Conservation (phyloP, 2,329 filamentous ascomycete species). For the Phyllosticta ampelicida region DNA sequence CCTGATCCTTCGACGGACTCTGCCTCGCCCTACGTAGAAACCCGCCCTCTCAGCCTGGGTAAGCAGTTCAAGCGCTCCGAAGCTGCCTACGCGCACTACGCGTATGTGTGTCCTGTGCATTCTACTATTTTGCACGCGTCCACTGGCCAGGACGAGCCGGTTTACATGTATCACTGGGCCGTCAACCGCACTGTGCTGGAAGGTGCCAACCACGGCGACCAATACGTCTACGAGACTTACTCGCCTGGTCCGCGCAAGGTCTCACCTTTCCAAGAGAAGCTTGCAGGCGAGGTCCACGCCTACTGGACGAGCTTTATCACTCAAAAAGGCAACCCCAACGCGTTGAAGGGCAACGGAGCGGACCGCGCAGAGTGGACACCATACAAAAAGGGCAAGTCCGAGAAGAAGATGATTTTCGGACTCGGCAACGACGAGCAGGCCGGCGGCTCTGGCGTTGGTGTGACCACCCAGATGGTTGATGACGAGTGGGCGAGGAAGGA, state of each 20-base stretch:
- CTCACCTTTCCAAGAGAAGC: slow-evolving; percentile 19
- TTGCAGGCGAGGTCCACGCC: slow-evolving; percentile 21
- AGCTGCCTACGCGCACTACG: slow-evolving; percentile 53
- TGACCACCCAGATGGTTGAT: slow-evolving; percentile 33
- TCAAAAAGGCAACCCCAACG: slow-evolving; percentile 21
- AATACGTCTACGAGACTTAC: slow-evolving; percentile 25
- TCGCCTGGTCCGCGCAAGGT: slow-evolving; percentile 16
- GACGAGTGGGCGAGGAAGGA: slow-evolving; percentile 38
- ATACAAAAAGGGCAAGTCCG: slow-evolving; percentile 12
- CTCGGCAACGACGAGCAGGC: slow-evolving; percentile 47
- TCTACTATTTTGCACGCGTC: slow-evolving; percentile 43
- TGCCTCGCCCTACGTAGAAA: slow-evolving; percentile 32
- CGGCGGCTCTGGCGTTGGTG: slow-evolving; percentile 29
- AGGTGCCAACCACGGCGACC: slow-evolving; percentile 25
- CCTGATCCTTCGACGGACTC: slow-evolving; percentile 43
- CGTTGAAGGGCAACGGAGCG: slow-evolving; percentile 14
- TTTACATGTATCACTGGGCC: slow-evolving; percentile 52
- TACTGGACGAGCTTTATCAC: slow-evolving; percentile 24
- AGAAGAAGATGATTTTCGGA: slow-evolving; percentile 43
- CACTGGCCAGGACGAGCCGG: slow-evolving; percentile 21
- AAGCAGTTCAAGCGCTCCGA: slow-evolving; percentile 48
- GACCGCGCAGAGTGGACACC: slow-evolving; percentile 17
- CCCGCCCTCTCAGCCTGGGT: slow-evolving; percentile 32
- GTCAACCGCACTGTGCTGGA: slow-evolving; percentile 31
- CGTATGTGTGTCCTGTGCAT: slow-evolving; percentile 53